phyloP scores from a whole-genome alignment of 495 filamentous ascomycete species.

The Penicillium silybi region DNA sequence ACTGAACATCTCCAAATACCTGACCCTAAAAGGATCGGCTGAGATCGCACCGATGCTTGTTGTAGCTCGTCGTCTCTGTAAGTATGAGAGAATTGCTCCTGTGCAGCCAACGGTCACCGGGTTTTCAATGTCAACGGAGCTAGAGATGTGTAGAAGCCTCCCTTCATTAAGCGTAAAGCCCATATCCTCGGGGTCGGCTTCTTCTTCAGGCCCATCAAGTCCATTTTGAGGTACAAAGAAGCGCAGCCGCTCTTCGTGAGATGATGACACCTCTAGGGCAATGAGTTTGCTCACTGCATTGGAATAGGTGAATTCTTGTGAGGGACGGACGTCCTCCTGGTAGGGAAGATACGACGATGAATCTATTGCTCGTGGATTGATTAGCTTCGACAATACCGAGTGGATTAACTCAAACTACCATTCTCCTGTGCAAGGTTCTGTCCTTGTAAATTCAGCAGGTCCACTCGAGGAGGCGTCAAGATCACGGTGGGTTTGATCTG shows the following conservation, averaged over 20 bases:
- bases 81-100: conserved; percentile 75
- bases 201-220: conserved; percentile 39
- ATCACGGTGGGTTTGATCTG: conserved; percentile 79
- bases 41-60: conserved; percentile 53
- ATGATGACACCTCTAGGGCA: conserved; percentile 41
- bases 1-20: conserved; percentile 70
- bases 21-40: conserved; percentile 53
- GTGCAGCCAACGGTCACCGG: conserved; percentile 72
- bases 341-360: conserved; percentile 54
- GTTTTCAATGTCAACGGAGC: conserved; percentile 76
- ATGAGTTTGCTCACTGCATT: conserved; percentile 66
- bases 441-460: conserved; percentile 44
- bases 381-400: not conserved
- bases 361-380: conserved; percentile 14
- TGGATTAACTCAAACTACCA: conserved; percentile 9
- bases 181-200: conserved; percentile 44
- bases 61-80: conserved; percentile 65
- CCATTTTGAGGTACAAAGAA: conserved; percentile 59
- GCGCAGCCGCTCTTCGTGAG: conserved; percentile 31
- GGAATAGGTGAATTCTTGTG: conserved; percentile 74
- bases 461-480: conserved; percentile 65
- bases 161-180: conserved; percentile 54
- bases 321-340: conserved; percentile 66
- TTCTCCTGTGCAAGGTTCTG: conserved; percentile 25
- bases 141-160: conserved; percentile 66